A percentile compares a stretch with the other conserved stretches of the same genome.
Conservation (phyloP, 257 asterid species). For the Gardenia jasminoides region DNA sequence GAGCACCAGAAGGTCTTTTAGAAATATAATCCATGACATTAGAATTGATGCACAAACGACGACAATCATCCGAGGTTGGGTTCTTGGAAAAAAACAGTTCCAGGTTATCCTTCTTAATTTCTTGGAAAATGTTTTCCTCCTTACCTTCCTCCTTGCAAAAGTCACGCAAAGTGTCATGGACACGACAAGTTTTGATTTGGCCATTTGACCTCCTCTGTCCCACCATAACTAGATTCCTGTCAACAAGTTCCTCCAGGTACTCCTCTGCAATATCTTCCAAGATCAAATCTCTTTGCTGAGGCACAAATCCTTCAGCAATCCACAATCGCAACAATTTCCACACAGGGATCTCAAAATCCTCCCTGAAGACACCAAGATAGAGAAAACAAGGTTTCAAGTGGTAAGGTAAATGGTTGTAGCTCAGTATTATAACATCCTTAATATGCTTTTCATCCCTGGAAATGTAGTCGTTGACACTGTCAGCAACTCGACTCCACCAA, state of each 20-base stretch:
- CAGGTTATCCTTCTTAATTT: background rate
- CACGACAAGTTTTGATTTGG: conserved; percentile 18
- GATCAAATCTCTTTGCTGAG: background rate
- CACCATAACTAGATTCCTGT: conserved; percentile 3
- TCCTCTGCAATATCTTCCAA: conserved; percentile 23
- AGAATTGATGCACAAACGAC: conserved; percentile 23
- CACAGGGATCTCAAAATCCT: background rate
- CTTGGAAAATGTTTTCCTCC: conserved; percentile 16
- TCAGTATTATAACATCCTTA: background rate
- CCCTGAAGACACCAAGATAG: background rate
- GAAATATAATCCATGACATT: conserved; percentile 2
- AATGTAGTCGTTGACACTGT: background rate
- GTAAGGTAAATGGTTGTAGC: background rate
- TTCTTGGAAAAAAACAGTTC: too few species aligned
- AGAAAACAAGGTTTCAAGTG: background rate
- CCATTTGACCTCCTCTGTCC: conserved; percentile 8
- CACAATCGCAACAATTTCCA: background rate
- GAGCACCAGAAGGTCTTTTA: conserved; percentile 6
- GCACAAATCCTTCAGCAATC: background rate
- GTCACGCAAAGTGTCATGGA: conserved; percentile 20
- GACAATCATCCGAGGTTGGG: background rate
- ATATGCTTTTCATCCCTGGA: background rate
- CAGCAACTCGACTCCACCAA: conserved; percentile 26
- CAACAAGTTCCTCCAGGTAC: conserved; percentile 17
- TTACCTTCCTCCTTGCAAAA: conserved; percentile 13